A percentile compares a stretch with the other conserved stretches of the same genome.
Conservation (phyloP, 306 rosid genomes). For the Lotus japonicus region DNA sequence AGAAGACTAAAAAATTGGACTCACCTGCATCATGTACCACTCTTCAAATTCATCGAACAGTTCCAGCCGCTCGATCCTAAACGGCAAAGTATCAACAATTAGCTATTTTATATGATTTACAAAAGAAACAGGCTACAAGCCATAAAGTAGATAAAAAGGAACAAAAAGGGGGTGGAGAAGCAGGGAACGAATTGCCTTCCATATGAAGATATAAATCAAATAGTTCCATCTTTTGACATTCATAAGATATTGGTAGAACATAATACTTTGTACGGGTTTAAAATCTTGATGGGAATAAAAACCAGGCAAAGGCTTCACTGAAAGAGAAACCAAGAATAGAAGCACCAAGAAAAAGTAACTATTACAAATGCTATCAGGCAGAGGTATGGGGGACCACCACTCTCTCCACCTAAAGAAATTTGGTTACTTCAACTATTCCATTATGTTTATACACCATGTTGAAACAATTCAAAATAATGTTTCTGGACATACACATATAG, state of each 20-base stretch:
- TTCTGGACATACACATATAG: background rate
- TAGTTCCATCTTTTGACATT: conserved; percentile 23
- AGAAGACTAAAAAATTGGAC: conserved; percentile 24
- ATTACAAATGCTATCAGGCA: background rate
- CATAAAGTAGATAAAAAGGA: conserved; percentile 15
- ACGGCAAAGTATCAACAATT: conserved; percentile 23
- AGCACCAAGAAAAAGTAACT: background rate
- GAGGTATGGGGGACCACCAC: background rate
- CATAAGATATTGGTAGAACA: conserved; percentile 3
- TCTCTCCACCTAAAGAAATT: background rate
- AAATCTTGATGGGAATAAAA: background rate
- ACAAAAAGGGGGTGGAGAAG: conserved; percentile 8
- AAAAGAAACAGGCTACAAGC: conserved; percentile 24
- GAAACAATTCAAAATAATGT: background rate
- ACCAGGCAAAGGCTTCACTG: background rate
- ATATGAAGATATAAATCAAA: conserved; percentile 12
- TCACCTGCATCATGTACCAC: conserved; percentile 99
- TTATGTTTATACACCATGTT: background rate
- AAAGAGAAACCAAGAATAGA: background rate
- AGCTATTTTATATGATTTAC: conserved; percentile 27
- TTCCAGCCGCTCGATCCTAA: conserved; percentile 92
- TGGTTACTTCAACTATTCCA: background rate
- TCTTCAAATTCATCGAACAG: conserved; percentile 95
- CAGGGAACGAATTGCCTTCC: no score
- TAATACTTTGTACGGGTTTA: background rate